Conservation (phyloP, 495 filamentous ascomycete species). For the Hyaloscypha finlandica region DNA sequence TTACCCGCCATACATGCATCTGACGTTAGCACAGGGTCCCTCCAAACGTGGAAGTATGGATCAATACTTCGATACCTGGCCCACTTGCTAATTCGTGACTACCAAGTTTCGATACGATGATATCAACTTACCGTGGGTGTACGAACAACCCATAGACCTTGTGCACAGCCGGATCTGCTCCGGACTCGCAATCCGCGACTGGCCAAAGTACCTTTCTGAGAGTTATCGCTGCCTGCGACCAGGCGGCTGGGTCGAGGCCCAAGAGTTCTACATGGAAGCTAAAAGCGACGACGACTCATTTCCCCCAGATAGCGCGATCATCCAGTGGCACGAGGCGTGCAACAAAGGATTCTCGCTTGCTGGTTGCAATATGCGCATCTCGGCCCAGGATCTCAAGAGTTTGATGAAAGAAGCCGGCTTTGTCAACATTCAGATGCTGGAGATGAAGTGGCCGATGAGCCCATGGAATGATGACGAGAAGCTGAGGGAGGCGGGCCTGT, state of each 20-base stretch:
- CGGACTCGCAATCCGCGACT: constrained; percentile 30
- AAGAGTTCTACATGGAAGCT: constrained; percentile 19
- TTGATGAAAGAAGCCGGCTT: not conserved
- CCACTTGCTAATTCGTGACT: not conserved
- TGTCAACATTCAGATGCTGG: not conserved
- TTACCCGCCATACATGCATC: not conserved
- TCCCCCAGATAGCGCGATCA: constrained; percentile 25
- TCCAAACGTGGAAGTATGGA: constrained; percentile 39
- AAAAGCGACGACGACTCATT: constrained; percentile 36
- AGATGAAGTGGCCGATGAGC: constrained; percentile 46
- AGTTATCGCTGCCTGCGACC: constrained; percentile 41
- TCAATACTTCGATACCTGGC: not conserved
- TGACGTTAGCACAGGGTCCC: constrained; percentile 37
- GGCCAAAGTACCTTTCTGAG: constrained; percentile 41
- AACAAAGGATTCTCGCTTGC: not conserved
- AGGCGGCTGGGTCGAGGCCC: constrained; percentile 51
- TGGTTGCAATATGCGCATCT: not conserved
- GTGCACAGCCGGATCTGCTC: constrained; percentile 44
- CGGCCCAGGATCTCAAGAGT: not conserved
- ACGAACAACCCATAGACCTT: constrained; percentile 45
- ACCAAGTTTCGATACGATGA: constrained; percentile 50
- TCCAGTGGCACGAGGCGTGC: not conserved
- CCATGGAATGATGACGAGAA: constrained; percentile 50
- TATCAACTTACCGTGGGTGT: constrained; percentile 53
- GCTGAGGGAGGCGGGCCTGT: constrained; percentile 49